These are phyloP conservation scores for Phytophthora fragariae DNA, from an alignment of 352 stramenopile genomes.

Conservation along the genomic window DNA sequence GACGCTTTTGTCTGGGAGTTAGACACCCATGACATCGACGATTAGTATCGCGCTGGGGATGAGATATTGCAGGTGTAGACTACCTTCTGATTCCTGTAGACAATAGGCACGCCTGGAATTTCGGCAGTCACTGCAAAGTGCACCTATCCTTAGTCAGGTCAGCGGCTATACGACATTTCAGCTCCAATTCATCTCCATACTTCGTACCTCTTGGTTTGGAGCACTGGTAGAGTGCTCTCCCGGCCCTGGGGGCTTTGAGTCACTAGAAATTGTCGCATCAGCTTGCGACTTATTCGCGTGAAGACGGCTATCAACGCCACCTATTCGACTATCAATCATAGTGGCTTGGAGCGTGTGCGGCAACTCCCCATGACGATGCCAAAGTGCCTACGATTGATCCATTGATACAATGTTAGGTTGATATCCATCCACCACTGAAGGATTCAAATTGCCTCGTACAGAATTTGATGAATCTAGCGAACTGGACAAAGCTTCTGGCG, in stretches of 20 bases:
- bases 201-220: slow-evolving; percentile 56
- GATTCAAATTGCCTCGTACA: slow-evolving; percentile 6
- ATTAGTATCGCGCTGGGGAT: neutral
- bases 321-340: slow-evolving; percentile 13
- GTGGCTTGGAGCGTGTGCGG: slow-evolving; percentile 16
- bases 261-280: slow-evolving; percentile 5
- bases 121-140: slow-evolving; percentile 80
- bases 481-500: slow-evolving; percentile 28
- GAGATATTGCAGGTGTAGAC: neutral
- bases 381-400: slow-evolving; percentile 14
- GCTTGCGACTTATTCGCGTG: slow-evolving; percentile 6
- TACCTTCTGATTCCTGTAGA: slow-evolving; percentile 79
- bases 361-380: slow-evolving; percentile 39
- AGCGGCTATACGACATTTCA: slow-evolving; percentile 8
- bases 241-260: neutral
- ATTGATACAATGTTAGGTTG: neutral
- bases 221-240: slow-evolving; percentile 25
- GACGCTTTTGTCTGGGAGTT: slow-evolving; percentile 56
- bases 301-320: slow-evolving; percentile 1
- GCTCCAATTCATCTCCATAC: neutral
- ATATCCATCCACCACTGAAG: neutral
- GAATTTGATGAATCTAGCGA: slow-evolving; percentile 28
- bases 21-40: neutral
- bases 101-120: slow-evolving; percentile 71
- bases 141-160: slow-evolving; percentile 62